A percentile compares a stretch with the other conserved stretches of the same genome.
Conservation (phyloP, 495 filamentous ascomycete genomes). For the Xylaria intraflava region DNA sequence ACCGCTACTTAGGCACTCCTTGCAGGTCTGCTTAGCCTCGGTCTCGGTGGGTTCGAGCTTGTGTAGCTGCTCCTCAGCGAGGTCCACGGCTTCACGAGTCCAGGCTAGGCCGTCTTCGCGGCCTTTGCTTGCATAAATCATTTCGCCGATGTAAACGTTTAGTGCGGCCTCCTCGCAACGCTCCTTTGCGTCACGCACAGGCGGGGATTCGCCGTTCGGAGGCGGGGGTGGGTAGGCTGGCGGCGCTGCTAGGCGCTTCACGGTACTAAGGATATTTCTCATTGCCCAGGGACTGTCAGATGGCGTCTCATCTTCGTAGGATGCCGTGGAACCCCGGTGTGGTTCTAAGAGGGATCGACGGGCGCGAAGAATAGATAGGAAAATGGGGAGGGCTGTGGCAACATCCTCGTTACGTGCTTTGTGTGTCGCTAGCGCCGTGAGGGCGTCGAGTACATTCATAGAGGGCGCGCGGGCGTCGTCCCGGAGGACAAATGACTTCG, state of each 20-base stretch:
- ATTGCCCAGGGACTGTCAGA: conserved; percentile 26
- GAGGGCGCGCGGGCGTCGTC: conserved; percentile 49
- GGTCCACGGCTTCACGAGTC: conserved; percentile 76
- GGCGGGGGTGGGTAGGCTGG: conserved; percentile 59
- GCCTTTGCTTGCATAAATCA: conserved; percentile 58
- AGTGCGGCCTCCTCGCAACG: conserved; percentile 78
- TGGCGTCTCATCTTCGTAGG: conserved; percentile 1
- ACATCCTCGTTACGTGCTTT: conserved; percentile 60
- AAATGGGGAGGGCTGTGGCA: conserved; percentile 67
- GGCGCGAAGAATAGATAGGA: conserved; percentile 76
- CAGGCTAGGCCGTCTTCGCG: conserved; percentile 68
- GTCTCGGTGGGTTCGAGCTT: conserved; percentile 14
- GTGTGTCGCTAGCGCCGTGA: conserved; percentile 71
- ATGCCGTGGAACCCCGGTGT: not conserved
- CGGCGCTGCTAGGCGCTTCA: conserved; percentile 41
- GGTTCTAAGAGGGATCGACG: conserved; percentile 41
- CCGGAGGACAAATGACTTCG: conserved; percentile 53
- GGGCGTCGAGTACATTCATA: conserved; percentile 63
- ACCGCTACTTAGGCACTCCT: conserved; percentile 64
- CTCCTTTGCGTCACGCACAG: conserved; percentile 52
- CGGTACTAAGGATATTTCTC: conserved; percentile 34
- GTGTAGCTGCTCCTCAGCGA: conserved; percentile 48
- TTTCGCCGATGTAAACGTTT: conserved; percentile 89
- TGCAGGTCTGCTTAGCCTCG: conserved; percentile 49
- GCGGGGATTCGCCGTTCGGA: conserved; percentile 57